Base-by-base conservation (phyloP, 176 grass and related monocot genomes). In the Panicum miliaceum region DNA sequence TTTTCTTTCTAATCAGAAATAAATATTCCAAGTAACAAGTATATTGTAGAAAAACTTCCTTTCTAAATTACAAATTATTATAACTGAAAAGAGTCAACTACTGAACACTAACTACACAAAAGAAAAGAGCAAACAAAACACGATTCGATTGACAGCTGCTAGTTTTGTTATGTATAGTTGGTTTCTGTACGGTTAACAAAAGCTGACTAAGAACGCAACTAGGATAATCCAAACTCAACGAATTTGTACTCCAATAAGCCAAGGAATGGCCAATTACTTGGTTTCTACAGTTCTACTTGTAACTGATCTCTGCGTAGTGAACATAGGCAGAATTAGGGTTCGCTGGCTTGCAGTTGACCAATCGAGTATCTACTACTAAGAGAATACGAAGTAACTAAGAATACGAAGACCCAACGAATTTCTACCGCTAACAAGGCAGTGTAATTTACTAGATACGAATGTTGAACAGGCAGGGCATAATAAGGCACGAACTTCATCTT, bases 401-500 rank as follows among this genome's bases (percentile, higher is more conserved):
- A 51, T 7, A 26, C 29, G 18, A 75, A 34, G 4, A 13, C 4
- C 3, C 27, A 36, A 56, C 6, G 26, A 84, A 73, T 71, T 48
- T 8, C n/a, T 48, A 57, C 12, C 22, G 45, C 5, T 23, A 72
- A 19, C 23, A 72, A 45, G 12, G 11, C 53, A 54, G 4, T 19
- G 7, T 0, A 16, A 51, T 6, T 19, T 73, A 27, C 26, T 73
- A 51, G 15, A 20, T 20, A 19, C 1, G 22, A 35, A 16, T 20
- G 42, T 3, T 37, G 41, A 78, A 40, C 7, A 41, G 18, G 8
- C 5, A 42, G 16, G 8, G 57, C 13, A 11, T 18, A 80, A 12
- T 4, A n/a, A 68, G 62, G 63, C 61, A 87, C 91, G 65, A 25
- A 99, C 97, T 96, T 92, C 97, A 99, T 94, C 90, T 96, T 99